Base-by-base conservation (phyloP, 768 basidiomycete species). In the Dacryopinax primogenitus region DNA sequence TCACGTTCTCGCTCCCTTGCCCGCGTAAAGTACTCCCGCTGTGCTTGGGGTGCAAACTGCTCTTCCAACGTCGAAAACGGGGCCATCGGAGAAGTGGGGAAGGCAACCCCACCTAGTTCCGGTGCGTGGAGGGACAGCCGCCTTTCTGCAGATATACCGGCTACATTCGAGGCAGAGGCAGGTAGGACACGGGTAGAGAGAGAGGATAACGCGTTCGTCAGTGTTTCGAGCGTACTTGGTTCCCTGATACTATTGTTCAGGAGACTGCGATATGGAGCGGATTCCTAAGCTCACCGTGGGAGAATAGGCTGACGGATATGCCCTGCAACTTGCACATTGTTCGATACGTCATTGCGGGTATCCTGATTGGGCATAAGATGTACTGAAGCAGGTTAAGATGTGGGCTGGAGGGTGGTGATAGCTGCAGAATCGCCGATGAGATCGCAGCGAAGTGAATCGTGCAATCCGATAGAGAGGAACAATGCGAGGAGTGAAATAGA, bases 371-470 rank as follows among this genome's bases (percentile, higher is more conserved):
- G 51, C 51, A 58, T 58, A 58, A 58, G 51, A 58, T 58, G 32
- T 23, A 2, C 26, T 30, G 51, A 32, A 30, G 21, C 21, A 4
- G 23, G 51, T 3, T 26, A 6, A 28, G 11, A 28, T 58, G 51
- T 28, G 3, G 41, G 18, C 51, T 2, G 6, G 51, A 13, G n/a
- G n/a, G 51, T 28, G 15, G 51, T 30, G 51, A 58, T 58, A 58
- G 51, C 23, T 15, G 51, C 26, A 30, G 51, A 32, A 28, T 3
- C 11, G 51, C 32, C 26, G 23, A 32, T 21, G 26, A 28, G 51
- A 58, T 58, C 51, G 51, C 51, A 58, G 51, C 51, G 51, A 58
- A 58, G 51, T 58, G 51, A 58, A 58, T 58, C 51, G 51, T 58
- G 51, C 51, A 58, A 58, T 58, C 51, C 51, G 23, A 58, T 23